Percentiles rank a stretch among this genome's conserved stretches.
phyloP scores from a whole-genome alignment of 805 yeast species.

The Hermanozyma aechmeae region DNA sequence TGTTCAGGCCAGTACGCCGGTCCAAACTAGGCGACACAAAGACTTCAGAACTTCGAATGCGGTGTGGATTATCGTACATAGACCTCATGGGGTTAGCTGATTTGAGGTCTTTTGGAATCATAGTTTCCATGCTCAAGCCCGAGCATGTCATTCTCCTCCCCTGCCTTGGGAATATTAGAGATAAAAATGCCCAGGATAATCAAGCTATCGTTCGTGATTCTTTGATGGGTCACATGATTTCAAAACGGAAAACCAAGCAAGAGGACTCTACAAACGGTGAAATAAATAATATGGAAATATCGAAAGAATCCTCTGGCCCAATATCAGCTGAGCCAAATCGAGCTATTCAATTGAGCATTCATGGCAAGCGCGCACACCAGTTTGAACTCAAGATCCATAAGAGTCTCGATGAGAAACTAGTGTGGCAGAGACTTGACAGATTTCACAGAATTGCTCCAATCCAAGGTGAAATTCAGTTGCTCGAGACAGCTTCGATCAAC shows the following conservation, averaged over 20 bases:
- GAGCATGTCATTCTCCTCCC: conserved; percentile 54
- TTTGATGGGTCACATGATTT: background rate
- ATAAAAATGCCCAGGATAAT: no score
- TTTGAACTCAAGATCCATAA: conserved; percentile 65
- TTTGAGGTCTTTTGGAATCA: conserved; percentile 67
- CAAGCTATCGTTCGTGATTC: no score
- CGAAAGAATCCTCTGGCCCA: background rate
- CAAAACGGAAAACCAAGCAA: background rate
- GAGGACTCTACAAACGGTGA: background rate
- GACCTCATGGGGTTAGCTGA: conserved; percentile 84
- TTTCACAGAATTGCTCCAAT: conserved; percentile 79
- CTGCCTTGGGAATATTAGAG: no score
- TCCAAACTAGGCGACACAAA: conserved; percentile 10
- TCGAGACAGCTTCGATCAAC: no score
- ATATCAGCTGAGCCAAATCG: no score
- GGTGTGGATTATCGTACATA: conserved; percentile 67
- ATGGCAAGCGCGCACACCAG: background rate
- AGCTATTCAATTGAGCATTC: no score
- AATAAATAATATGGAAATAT: background rate
- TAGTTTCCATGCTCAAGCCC: conserved; percentile 74
- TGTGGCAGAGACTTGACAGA: conserved; percentile 81
- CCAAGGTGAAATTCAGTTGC: conserved; percentile 62
- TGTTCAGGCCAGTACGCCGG: conserved; percentile 37
- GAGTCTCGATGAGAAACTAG: conserved; percentile 44
- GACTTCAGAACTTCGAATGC: conserved; percentile 31